Base-by-base conservation (phyloP, 129 eudicot species). In the Tagetes erecta region DNA sequence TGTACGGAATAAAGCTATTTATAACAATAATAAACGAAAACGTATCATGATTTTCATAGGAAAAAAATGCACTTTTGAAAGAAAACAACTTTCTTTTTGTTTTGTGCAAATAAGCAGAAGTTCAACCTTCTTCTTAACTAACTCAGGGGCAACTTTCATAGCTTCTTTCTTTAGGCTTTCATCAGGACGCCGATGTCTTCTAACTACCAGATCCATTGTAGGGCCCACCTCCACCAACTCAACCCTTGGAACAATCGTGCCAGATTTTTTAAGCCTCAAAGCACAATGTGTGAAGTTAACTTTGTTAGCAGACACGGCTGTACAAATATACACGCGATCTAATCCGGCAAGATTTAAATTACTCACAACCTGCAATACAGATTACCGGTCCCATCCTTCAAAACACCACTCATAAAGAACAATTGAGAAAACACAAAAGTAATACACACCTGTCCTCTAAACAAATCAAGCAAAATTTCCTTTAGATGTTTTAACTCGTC, bases 181-280 rank as follows among this genome's bases (percentile, higher is more conserved):
- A 68, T 88, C 91, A 71, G 99, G 97, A 41, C 75, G 83, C 76
- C 97, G 96, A 65, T 94, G 91, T 78, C 99, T 76, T 64, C 99
- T 83, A 55, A 88, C 84, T 34, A 94, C 90, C 87, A 94, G 80
- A 86, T 94, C 99, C 99, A 94, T 94, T 10, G 99, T 86, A 3
- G 99, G 99, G 49, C 99, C 97, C 57, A 91, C 99, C 81, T 94
- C 99, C 38, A 91, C 90, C 72, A 94, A 81, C 84, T 94, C 99
- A 75, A 94, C 85, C 65, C 81, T 85, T 2, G 97, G 99, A 9
- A 94, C 93, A 49, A 78, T 49, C 2, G 88, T 88, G 67, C 99
- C 99, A 13, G 99, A 94, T 70, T 91, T 94, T 76, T 91, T 94
- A 70, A 94, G 89, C 73, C 89, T 75, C 65, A 94, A 57, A 5